Evolutionary conservation across 2,329 filamentous ascomycete genomes (phyloP), one percentile per base, ranked within the genome.

Genomic region (Phaeoacremonium minimum): DNA sequence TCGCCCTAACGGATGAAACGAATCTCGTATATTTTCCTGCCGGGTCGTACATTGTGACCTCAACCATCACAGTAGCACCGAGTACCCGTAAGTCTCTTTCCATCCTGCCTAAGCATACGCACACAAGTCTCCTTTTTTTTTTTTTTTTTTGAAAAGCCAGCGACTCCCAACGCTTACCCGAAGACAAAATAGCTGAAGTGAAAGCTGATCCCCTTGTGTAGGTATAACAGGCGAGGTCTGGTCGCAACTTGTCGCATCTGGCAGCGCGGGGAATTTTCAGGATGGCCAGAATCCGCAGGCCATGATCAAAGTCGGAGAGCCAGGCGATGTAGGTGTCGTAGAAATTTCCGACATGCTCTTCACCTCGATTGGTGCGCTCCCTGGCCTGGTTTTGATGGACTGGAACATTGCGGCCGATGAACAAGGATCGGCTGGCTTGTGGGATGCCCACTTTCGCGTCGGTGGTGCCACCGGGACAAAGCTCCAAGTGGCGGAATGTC

Each of bases 401-500:
- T 87, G 82, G 82, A 87, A 19, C 22, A n/a, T 26, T 8, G 9
- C 8, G 9, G 22, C 8, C 9, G 8, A 8, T n/a, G n/a, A n/a
- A 9, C 22, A 26, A n/a, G 22, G 22, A 9, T 26, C 22, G 9
- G 22, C 22, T n/a, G 22, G 9, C 22, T 9, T 26, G 22, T 26
- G 22, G 22, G n/a, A 90, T 51, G 75, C 77, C 5, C 85, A 91
- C 58, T 71, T 84, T 56, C 80, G 85, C 43, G 71, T 90, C 40
- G 85, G 83, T 45, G 85, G 86, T 16, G 76, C 75, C 14, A 71
- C 73, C 4, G 85, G 85, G 19, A 83, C 83, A 11, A 60, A 78
- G 30, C 69, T 89, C 6, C 77, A 80, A 50, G 72, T 72, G 16
- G 66, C 73, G 48, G 74, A 67, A 15, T 87, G 81, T 39, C 74